Evolutionary conservation across 1,139 yeast species (phyloP).

Genomic region (Candida sanyaensis): DNA sequence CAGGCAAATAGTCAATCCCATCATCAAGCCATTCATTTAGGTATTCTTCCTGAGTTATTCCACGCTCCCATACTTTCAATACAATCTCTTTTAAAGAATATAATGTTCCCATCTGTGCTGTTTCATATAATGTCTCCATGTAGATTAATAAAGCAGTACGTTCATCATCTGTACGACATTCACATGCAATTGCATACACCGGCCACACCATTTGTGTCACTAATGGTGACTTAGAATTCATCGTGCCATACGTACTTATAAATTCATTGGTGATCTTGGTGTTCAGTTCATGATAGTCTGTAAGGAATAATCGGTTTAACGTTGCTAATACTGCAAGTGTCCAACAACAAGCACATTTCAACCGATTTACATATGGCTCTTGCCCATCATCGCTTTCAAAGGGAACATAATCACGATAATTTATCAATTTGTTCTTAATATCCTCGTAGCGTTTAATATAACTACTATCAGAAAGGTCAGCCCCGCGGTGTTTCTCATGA

Average conservation of each 20-base stretch:
- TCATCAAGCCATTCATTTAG: conserved; percentile 46
- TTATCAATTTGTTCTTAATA: conserved; percentile 31
- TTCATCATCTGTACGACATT: conserved; percentile 33
- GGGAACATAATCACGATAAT: conserved; percentile 49
- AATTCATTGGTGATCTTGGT: conserved; percentile 43
- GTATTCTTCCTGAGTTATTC: conserved; percentile 38
- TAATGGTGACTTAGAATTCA: conserved; percentile 45
- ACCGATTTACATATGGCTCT: conserved; percentile 31
- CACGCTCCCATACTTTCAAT: conserved; percentile 43
- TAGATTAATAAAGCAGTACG: conserved; percentile 25
- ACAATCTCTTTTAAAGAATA: conserved; percentile 40
- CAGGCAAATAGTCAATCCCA: conserved; percentile 51
- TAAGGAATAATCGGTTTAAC: conserved; percentile 33
- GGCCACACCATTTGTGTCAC: conserved; percentile 67
- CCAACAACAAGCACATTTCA: conserved; percentile 59
- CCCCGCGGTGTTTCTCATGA: conserved; percentile 24
- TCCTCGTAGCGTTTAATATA: conserved; percentile 18
- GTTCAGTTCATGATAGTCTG: conserved; percentile 19
- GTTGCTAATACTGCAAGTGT: conserved; percentile 44
- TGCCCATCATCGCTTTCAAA: conserved; percentile 18
- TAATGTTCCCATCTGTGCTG: conserved; percentile 54
- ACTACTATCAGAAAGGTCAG: not conserved
- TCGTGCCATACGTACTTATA: conserved; percentile 41
- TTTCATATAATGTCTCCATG: conserved; percentile 42
- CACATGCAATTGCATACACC: conserved; percentile 48